These are phyloP conservation scores for Alternaria angustiovoidea DNA, from an alignment of 2,329 filamentous ascomycete genomes.

Conservation along the genomic window DNA sequence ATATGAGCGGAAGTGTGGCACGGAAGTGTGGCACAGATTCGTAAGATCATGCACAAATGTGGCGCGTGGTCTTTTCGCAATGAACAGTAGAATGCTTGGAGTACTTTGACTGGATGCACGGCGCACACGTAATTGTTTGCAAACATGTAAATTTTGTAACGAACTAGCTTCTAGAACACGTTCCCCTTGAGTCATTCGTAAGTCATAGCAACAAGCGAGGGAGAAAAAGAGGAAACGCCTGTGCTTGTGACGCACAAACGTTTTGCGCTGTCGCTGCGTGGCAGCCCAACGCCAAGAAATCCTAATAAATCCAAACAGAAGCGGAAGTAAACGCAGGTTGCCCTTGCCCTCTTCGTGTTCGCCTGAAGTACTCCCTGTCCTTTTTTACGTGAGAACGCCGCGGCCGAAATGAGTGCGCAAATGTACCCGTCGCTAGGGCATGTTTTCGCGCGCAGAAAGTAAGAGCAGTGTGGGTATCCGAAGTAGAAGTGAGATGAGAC, in stretches of 20 bases:
- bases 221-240: slow-evolving; percentile 6
- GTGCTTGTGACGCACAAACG: slow-evolving; percentile 12
- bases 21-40: slow-evolving; percentile 7
- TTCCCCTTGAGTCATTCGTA: slow-evolving; percentile 12
- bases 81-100: background rate
- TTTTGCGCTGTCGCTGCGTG: slow-evolving; percentile 10
- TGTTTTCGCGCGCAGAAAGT: slow-evolving; percentile 16
- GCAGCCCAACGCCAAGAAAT: slow-evolving; percentile 20
- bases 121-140: slow-evolving; percentile 1
- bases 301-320: slow-evolving; percentile 3
- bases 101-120: background rate
- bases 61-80: background rate
- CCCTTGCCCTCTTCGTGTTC: slow-evolving; percentile 7
- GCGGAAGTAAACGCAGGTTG: slow-evolving; percentile 10
- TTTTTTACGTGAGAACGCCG: slow-evolving; percentile 28
- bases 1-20: slow-evolving; percentile 4
- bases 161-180: slow-evolving; percentile 18
- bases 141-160: slow-evolving; percentile 9
- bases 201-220: slow-evolving; percentile 13
- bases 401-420: slow-evolving; percentile 23
- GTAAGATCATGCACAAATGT: background rate
- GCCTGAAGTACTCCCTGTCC: slow-evolving; percentile 18
- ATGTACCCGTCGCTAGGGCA: slow-evolving; percentile 12
- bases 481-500: slow-evolving; percentile 20
- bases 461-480: slow-evolving; percentile 36